Conservation (phyloP, 148 eudicot species). For the Rhododendron simsii region DNA sequence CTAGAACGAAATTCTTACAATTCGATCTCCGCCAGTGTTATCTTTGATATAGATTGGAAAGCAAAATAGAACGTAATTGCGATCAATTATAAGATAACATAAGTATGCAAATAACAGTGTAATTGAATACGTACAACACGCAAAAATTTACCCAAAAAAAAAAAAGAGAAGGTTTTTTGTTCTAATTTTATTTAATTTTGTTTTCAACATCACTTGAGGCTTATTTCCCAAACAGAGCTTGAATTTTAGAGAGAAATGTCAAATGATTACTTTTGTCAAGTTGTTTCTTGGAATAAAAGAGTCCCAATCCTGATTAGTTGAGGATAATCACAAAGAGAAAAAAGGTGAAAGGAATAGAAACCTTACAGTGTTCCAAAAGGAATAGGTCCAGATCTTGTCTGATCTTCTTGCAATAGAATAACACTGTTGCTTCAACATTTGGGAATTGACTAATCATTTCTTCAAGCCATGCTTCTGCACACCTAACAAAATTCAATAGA, state of each 20-base stretch:
- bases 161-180: not conserved
- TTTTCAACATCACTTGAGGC: not conserved
- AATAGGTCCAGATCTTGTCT: conserved; percentile 22
- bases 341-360: not conserved
- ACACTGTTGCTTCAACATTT: conserved; percentile 2
- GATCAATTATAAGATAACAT: not conserved
- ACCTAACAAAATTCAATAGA: not conserved
- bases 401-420: not conserved
- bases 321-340: not conserved
- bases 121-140: not conserved
- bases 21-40: not conserved
- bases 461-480: conserved; percentile 14
- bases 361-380: not conserved
- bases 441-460: conserved; percentile 16
- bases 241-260: not conserved
- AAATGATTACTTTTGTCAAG: not conserved
- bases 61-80: not conserved
- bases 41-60: not conserved
- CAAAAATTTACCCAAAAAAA: not conserved
- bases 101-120: not conserved
- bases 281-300: not conserved
- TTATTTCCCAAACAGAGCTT: not conserved
- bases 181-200: not conserved
- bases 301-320: not conserved
- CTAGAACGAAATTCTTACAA: not conserved